phyloP scores from a whole-genome alignment of 345 rosid species.

The Sisymbrium irio region DNA sequence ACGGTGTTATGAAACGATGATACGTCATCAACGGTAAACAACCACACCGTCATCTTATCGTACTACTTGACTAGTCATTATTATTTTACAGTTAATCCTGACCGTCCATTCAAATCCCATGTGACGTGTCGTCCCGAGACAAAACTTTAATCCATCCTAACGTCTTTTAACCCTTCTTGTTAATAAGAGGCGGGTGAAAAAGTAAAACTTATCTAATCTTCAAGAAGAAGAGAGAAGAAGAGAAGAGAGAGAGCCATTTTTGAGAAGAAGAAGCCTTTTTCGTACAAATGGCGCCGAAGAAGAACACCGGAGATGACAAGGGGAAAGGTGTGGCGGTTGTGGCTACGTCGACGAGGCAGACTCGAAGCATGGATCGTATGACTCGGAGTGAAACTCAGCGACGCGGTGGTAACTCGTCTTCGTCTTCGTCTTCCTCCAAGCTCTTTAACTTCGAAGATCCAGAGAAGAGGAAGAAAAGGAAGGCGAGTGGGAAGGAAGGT shows the following conservation, averaged over 20 bases:
- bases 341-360: neutral
- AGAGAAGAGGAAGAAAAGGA: slow-evolving; percentile 11
- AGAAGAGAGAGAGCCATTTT: neutral
- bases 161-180: neutral
- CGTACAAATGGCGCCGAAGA: slow-evolving; percentile 22
- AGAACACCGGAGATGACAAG: neutral
- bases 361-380: slow-evolving; percentile 18
- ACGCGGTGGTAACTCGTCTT: neutral
- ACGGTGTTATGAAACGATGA: too few relatives aligned
- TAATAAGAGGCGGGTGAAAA: neutral
- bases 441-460: slow-evolving; percentile 1
- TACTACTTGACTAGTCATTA: neutral
- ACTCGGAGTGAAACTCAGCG: slow-evolving; percentile 13
- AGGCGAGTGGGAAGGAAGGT: neutral
- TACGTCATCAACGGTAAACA: too few relatives aligned
- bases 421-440: slow-evolving; percentile 8
- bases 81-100: neutral
- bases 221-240: neutral
- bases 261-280: neutral
- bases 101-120: neutral
- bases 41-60: too few relatives aligned
- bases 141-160: neutral
- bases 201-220: neutral
- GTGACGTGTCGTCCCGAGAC: neutral
- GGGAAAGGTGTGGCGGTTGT: neutral